A percentile compares a stretch with the other conserved stretches of the same genome.
Evolutionary conservation across 495 filamentous ascomycete genomes (phyloP).

Genomic region (Podospora fimiseda): DNA sequence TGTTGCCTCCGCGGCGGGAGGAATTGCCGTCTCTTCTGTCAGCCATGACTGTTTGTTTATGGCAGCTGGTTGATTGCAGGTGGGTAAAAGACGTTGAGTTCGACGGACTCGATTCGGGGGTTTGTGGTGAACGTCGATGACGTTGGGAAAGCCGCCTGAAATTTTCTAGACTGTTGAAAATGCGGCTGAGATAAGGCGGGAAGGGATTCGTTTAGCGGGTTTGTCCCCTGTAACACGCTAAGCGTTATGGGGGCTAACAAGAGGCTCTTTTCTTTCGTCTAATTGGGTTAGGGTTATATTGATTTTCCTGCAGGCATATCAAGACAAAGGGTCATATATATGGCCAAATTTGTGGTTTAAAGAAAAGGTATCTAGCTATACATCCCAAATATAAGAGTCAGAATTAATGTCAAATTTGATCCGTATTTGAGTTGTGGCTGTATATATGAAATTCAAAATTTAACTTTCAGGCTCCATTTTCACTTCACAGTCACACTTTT

Average conservation of each 20-base stretch:
- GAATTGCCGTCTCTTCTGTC: slow-evolving; percentile 19
- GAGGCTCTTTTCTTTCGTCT: too few species aligned
- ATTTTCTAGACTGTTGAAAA: slow-evolving; percentile 9
- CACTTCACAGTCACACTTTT: not conserved
- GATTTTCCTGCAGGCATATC: too few species aligned
- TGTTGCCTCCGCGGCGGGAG: slow-evolving; percentile 23
- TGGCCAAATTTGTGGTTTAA: too few species aligned
- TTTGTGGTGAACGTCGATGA: slow-evolving; percentile 7
- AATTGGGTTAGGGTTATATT: not conserved
- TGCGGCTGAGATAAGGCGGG: slow-evolving; percentile 16
- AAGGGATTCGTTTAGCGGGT: not conserved
- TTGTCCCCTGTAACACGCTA: not conserved
- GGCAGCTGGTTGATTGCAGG: not conserved
- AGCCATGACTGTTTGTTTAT: slow-evolving; percentile 15
- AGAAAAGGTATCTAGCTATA: too few species aligned
- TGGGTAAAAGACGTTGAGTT: not conserved
- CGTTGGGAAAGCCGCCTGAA: slow-evolving; percentile 12
- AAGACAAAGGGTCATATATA: too few species aligned
- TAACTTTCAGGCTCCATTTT: not conserved
- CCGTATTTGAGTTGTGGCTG: too few species aligned
- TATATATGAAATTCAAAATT: too few species aligned
- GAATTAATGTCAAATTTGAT: too few species aligned
- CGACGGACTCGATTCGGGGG: not conserved
- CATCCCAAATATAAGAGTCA: too few species aligned
- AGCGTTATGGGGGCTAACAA: not conserved